These are phyloP conservation scores for Trichoderma hamatum DNA, from an alignment of 2,329 filamentous ascomycete species.

Conservation along the genomic window DNA sequence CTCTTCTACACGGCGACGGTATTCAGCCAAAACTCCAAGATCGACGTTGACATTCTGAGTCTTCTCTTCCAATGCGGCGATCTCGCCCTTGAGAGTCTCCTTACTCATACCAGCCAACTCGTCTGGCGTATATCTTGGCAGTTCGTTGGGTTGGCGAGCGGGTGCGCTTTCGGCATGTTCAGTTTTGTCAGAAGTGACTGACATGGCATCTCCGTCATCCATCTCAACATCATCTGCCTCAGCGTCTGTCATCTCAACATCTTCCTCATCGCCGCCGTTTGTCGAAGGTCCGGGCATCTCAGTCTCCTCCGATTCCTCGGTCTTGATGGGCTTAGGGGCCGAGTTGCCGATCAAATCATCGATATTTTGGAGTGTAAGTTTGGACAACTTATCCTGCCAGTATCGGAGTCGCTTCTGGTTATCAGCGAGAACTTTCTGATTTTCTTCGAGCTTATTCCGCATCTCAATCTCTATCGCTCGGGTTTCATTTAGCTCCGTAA, in stretches of 20 bases:
- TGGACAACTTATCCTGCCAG: conserved; percentile 88
- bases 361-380: conserved; percentile 81
- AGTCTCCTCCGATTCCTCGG: conserved; percentile 34
- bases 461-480: conserved; percentile 94
- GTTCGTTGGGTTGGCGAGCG: conserved; percentile 52
- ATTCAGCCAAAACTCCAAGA: conserved; percentile 84
- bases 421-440: conserved; percentile 83
- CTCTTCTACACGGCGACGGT: conserved; percentile 82
- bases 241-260: conserved; percentile 41
- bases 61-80: conserved; percentile 65
- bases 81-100: conserved; percentile 62
- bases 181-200: conserved; percentile 32
- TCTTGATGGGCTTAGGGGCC: conserved; percentile 34
- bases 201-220: conserved; percentile 33
- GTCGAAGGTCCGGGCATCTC: conserved; percentile 22
- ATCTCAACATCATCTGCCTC: conserved; percentile 34
- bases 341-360: conserved; percentile 61
- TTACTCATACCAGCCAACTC: conserved; percentile 69
- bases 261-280: conserved; percentile 34
- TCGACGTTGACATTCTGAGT: conserved; percentile 88
- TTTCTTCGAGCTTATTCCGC: conserved; percentile 96
- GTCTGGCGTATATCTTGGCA: conserved; percentile 77
- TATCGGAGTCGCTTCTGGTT: conserved; percentile 82
- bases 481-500: conserved; percentile 82
- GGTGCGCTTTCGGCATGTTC: conserved; percentile 34